Evolutionary conservation across 2,329 filamentous ascomycete species (phyloP), one percentile per base, ranked within the genome.

Genomic region (Macrophomina pseudophaseolina): DNA sequence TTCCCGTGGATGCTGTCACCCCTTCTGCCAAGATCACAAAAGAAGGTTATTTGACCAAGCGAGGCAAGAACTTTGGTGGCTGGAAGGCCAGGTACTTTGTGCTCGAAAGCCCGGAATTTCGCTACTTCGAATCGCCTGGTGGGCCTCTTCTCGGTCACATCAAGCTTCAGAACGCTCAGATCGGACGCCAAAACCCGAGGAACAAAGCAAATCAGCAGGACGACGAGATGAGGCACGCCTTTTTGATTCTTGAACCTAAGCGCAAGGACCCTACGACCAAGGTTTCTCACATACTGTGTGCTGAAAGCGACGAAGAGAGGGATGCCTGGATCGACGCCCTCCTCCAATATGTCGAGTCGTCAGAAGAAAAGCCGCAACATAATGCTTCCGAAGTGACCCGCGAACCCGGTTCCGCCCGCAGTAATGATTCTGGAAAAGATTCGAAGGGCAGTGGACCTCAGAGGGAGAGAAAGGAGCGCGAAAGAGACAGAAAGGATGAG

Each of bases 11-110:
- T 46, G 75, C 78, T 42, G 77, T 74, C 80, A 82, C 74, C 67
- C 58, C 73, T 3, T 76, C 74, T 62, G 87, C 5, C 87, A 90
- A 72, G 88, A 88, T 90, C 8, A 85, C 89, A 67, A 93, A 92
- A 74, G 94, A 90, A 74, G 95, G 95, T 8, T 99, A 98, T 78
- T 82, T 99, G 59, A 98, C 95, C 1, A 99, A 99, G 82, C 88
- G 92, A 71, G 95, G 95, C 58, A 99, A 99, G 84, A 98, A 98
- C 74, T 99, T 99, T 80, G 95, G 95, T 62, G 95, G 95, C 58
- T 99, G 95, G 95, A 99, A 99, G 80, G 94, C 93, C 11, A 82
- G 89, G 66, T 91, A 88, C 73, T 91, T 91, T 73, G 84, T 90
- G 14, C 81, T 92, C 3, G 87, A 91, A 71, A 89, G 88, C 9